Evolutionary conservation across 2,329 filamentous ascomycete genomes (phyloP).

Genomic region (Stagonosporopsis tanaceti): DNA sequence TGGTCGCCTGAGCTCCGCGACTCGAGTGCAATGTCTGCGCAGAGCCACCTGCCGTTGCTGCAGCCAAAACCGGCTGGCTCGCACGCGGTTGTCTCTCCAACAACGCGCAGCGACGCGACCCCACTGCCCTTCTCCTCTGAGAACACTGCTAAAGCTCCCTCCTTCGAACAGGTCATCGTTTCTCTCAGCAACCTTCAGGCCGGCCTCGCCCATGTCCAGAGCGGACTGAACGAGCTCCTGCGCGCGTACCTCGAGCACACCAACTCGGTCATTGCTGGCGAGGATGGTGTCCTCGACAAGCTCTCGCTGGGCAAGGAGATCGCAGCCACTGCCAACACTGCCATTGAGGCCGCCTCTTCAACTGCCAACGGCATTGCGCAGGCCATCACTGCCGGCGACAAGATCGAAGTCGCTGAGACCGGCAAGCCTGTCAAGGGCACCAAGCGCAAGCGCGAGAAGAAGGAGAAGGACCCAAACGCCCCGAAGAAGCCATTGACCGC

Average conservation of each 20-base stretch:
- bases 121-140: background rate
- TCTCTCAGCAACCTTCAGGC: slow-evolving; percentile 81
- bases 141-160: slow-evolving; percentile 15
- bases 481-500: slow-evolving; percentile 94
- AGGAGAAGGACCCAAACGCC: slow-evolving; percentile 79
- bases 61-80: slow-evolving; percentile 5
- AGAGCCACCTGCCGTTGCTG: slow-evolving; percentile 15
- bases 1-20: slow-evolving; percentile 39
- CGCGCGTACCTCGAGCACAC: slow-evolving; percentile 88
- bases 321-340: slow-evolving; percentile 38
- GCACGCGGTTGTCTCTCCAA: background rate
- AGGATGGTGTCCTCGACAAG: slow-evolving; percentile 49
- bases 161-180: slow-evolving; percentile 69
- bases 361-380: slow-evolving; percentile 34
- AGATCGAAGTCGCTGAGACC: slow-evolving; percentile 24
- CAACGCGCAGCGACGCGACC: slow-evolving; percentile 15
- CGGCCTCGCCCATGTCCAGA: slow-evolving; percentile 46
- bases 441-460: slow-evolving; percentile 89
- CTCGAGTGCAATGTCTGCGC: slow-evolving; percentile 19
- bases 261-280: slow-evolving; percentile 72
- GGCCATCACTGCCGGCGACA: slow-evolving; percentile 25
- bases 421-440: slow-evolving; percentile 39
- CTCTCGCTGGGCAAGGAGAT: slow-evolving; percentile 56
- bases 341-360: slow-evolving; percentile 38
- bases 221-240: slow-evolving; percentile 78